A percentile compares a stretch with the other conserved stretches of the same genome.
phyloP scores from a whole-genome alignment of 1,139 yeast species.

The Sugiyamaella sp. region DNA sequence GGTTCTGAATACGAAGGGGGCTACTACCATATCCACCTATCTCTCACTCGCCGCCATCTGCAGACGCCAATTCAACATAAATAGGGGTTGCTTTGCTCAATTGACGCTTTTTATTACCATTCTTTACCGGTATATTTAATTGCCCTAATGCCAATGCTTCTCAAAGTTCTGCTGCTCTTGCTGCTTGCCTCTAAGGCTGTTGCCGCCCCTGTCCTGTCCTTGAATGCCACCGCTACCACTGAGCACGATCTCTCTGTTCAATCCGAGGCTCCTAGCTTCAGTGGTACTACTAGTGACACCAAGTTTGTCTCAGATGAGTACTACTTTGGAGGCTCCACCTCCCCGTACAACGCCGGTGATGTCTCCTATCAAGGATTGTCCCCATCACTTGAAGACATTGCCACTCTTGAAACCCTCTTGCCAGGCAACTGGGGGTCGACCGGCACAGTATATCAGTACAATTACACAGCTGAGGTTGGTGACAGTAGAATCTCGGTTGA shows the following conservation, averaged over 20 bases:
- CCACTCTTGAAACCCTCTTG: neutral
- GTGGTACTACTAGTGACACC: neutral
- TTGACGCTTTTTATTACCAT: too few species aligned
- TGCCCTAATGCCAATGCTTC: too few species aligned
- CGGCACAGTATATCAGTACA: neutral
- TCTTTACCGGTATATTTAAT: too few species aligned
- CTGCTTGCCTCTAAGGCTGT: too few species aligned
- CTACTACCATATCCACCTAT: too few species aligned
- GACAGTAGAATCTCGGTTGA: neutral
- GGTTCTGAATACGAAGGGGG: too few species aligned
- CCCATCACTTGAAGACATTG: neutral
- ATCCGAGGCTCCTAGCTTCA: neutral
- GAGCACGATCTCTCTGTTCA: neutral
- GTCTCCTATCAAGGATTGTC: neutral
- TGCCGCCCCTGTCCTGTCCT: neutral
- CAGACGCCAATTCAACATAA: too few species aligned
- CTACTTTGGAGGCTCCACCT: constrained; percentile 3
- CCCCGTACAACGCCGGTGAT: constrained; percentile 5
- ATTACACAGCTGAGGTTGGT: neutral
- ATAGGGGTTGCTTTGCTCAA: too few species aligned
- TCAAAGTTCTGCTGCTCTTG: too few species aligned
- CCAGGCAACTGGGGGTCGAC: constrained; percentile 3
- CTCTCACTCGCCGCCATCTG: too few species aligned
- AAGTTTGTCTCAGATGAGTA: neutral
- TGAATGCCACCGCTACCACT: neutral